Base-by-base conservation (phyloP, 129 eudicot genomes). In the Rutidosis leptorrhynchoides region DNA sequence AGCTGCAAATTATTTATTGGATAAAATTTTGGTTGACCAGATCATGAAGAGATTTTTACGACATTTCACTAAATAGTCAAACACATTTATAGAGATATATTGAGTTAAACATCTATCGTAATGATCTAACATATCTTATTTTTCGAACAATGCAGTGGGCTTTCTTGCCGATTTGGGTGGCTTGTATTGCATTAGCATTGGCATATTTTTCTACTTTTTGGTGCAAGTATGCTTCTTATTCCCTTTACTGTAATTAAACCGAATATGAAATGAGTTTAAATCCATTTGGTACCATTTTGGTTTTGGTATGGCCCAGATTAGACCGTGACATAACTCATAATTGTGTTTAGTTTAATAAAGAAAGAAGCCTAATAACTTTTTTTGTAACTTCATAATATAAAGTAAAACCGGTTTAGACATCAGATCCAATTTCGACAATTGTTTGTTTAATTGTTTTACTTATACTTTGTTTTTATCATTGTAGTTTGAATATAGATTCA, bases 131-230 rank as follows among this genome's bases (percentile, higher is more conserved):
- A 15, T 40, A 42, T 76, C 42, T 73, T 69, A 69, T 72, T 78
- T 64, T 80, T 72, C 62, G 68, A 65, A 76, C 73, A 71, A 74
- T 88, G 85, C 96, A 92, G 98, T 92, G 81, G 84, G 96, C 78
- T 92, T 92, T 77, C 98, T 92, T 74, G 98, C 98, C 33, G 95
- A 92, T 74, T 55, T 92, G 46, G 98, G 95, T 56, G 98, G 98
- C 73, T 95, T 92, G 72, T 88, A 77, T 77, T 88, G 96, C 84
- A 46, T 82, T 62, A 83, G 98, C 75, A 76, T 92, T 43, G 90
- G 89, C 80, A 80, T 92, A 19, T 92, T 88, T 73, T 88, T 83
- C 95, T 92, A 68, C 86, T 49, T 92, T 37, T 30, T 92, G 89
- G 84, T 92, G 46, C 98, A 92, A 83, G 98, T 92, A 83, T 25